These are phyloP conservation scores for Colletotrichum graminicola DNA, from an alignment of 2,329 filamentous ascomycete species.

Conservation along the genomic window DNA sequence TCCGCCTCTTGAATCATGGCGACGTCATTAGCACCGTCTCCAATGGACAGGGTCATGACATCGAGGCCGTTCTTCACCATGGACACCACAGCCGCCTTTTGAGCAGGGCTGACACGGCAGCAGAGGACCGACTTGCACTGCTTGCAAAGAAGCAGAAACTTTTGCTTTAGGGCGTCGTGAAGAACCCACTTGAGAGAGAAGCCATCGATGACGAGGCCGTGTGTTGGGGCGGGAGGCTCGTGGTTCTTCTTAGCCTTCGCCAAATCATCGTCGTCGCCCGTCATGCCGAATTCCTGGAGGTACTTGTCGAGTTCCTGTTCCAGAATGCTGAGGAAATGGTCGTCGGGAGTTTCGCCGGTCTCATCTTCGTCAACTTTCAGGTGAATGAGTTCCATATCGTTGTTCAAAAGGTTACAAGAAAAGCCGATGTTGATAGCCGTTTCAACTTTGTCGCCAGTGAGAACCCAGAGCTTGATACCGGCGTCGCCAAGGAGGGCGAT, in stretches of 20 bases:
- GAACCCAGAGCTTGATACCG: constrained; percentile 98
- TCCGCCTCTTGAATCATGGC: constrained; percentile 98
- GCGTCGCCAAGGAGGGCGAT: constrained; percentile 91
- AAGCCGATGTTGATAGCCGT: constrained; percentile 99
- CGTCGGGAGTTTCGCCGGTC: constrained; percentile 59
- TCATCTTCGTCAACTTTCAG: constrained; percentile 86
- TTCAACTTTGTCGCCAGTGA: constrained; percentile 98
- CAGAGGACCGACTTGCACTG: constrained; percentile 97
- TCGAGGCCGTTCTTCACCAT: constrained; percentile 96
- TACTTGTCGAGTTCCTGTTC: constrained; percentile 81
- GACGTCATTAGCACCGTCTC: constrained; percentile 95
- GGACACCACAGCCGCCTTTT: constrained; percentile 95
- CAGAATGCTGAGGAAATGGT: constrained; percentile 67
- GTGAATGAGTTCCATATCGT: constrained; percentile 96
- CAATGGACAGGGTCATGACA: constrained; percentile 94
- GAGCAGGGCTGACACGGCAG: constrained; percentile 95
- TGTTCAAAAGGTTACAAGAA: constrained; percentile 96
- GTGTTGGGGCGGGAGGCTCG: constrained; percentile 85
- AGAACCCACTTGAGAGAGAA: constrained; percentile 92
- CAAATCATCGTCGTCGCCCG: constrained; percentile 88
- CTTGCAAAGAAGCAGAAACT: constrained; percentile 95
- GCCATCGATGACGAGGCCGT: constrained; percentile 94
- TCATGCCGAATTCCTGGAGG: constrained; percentile 80
- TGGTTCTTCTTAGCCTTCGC: constrained; percentile 84
- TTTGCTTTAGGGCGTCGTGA: constrained; percentile 84